phyloP scores from a whole-genome alignment of 805 yeast genomes.

The Barnettozyma wickerhamii region DNA sequence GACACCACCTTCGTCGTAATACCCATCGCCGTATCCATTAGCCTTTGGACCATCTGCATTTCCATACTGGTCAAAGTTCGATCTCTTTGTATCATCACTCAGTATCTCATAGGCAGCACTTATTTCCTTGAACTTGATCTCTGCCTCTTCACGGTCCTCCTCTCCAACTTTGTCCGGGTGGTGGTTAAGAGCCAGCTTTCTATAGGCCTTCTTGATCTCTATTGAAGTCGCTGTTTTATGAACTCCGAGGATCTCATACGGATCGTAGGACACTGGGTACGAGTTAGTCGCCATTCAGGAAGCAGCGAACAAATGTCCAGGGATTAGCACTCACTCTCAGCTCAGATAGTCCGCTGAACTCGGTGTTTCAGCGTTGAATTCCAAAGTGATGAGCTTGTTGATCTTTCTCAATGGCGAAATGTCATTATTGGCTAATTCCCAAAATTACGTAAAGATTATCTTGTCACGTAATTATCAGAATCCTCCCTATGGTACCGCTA shows the following conservation, averaged over 20 bases:
- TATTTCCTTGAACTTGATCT: conserved; percentile 75
- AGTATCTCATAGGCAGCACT: conserved; percentile 82
- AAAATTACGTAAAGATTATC: no score
- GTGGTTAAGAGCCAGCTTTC: conserved; percentile 72
- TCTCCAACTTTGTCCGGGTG: conserved; percentile 89
- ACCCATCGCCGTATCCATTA: conserved; percentile 33
- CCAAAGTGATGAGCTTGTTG: background rate
- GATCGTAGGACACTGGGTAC: conserved; percentile 14
- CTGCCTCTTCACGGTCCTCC: conserved; percentile 65
- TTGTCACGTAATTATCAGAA: background rate
- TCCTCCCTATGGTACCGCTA: background rate
- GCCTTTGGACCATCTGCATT: conserved; percentile 31
- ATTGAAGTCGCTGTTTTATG: conserved; percentile 55
- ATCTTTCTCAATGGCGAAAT: background rate
- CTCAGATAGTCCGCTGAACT: background rate
- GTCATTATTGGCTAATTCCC: background rate
- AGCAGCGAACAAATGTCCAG: background rate
- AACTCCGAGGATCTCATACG: conserved; percentile 69
- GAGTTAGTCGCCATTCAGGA: background rate
- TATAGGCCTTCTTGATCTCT: conserved; percentile 82
- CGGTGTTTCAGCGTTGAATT: background rate
- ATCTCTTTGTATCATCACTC: conserved; percentile 60
- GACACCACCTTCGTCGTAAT: conserved; percentile 34
- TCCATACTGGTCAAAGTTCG: conserved; percentile 57
- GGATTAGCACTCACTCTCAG: background rate